Evolutionary conservation across 805 yeast species (phyloP), one percentile per base, ranked within the genome.

Genomic region (Candida chilensis): DNA sequence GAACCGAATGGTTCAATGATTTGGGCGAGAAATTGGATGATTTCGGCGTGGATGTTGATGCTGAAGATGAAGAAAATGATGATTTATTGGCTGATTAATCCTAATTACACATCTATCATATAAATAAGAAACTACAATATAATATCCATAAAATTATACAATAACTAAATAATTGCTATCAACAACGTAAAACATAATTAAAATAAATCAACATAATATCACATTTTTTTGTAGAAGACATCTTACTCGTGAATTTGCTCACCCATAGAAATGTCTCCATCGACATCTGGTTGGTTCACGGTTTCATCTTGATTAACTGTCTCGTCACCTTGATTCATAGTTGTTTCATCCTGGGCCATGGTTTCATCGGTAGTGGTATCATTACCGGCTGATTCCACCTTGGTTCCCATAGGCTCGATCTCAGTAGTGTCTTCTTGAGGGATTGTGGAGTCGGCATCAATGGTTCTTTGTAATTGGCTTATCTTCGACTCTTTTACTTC

Each of bases 1-100:
- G 77, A 20, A 59, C 53, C 10, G 61, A 71, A 25, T 88, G 95
- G 94, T 54, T 52, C 33, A 86, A 83, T 47, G 76, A 67, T 12
- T 66, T 79, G 48, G 98, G 98, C n/a, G 96, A 90, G 45, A 68
- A 69, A 9, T 57, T 90, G 27, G 69, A 68, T 24, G 96, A 86
- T 52, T 88, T 74, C 50, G 97, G 97, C 0, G 97, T 90, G 3
- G 96, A 88, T 46, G 35, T 71, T 5, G 80, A 74, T 1, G 74
- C 76, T 3, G 87, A 78, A 42, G 62, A 53, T 29, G 41, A 41
- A 6, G 50, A 44, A 22, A 44, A 40, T 26, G 42, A 37, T 15
- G 30, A 17, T 15, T 20, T 19, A 19, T 15, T 24, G 14, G 31
- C 19, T 4, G n/a, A n/a, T 13, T 16, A 20, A 31, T 11, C 5